Base-by-base conservation (phyloP, 2,329 filamentous ascomycete genomes). In the Ophiostoma ips region DNA sequence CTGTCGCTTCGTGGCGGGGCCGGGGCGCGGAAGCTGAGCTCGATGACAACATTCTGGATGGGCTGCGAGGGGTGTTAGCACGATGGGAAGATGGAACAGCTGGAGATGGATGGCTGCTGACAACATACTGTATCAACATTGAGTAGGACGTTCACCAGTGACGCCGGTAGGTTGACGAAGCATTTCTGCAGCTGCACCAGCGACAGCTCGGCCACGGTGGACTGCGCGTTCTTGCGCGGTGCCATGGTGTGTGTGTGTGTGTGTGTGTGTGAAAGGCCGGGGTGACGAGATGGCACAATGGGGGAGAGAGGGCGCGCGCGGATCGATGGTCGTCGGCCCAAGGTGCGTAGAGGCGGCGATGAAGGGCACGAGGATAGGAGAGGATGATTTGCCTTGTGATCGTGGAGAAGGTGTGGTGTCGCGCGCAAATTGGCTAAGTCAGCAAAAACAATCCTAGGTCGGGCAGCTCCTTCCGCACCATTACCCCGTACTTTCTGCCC, bases 21-120 rank as follows among this genome's bases (percentile, higher is more conserved):
- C 38, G 77, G 67, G 54, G 75, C 74, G 60, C 81, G 79, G 67
- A 84, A 94, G 63, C 75, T 84, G 56, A 98, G 76, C 68, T 98
- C 92, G 64, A 98, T 83, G 55, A 96, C 77, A 58, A 96, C 87
- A 84, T 96, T 95, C 68, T 98, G 92, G 33, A 85, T 87, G 53
- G 89, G 76, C 87, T 94, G 59, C 12, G 41, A 48, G 92, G 59
- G 12, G 40, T 8, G 45, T 49, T 28, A 51, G 46, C 21, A 37
- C 11, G 7, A 8, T 21, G 36, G 16, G 31, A 12, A 37, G 4
- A 28, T 36, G 21, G 50, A 52, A 52, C 35, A 38, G 38, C 15
- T 21, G 12, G 12, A 46, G 15, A 40, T 28, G 15, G 34, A 16
- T 36, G 13, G n/a, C n/a, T 52, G 44, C 12, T 9, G 7, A 6